Evolutionary conservation across 805 yeast species (phyloP), one percentile per base, ranked within the genome.

Genomic region (Starmerella bombi): DNA sequence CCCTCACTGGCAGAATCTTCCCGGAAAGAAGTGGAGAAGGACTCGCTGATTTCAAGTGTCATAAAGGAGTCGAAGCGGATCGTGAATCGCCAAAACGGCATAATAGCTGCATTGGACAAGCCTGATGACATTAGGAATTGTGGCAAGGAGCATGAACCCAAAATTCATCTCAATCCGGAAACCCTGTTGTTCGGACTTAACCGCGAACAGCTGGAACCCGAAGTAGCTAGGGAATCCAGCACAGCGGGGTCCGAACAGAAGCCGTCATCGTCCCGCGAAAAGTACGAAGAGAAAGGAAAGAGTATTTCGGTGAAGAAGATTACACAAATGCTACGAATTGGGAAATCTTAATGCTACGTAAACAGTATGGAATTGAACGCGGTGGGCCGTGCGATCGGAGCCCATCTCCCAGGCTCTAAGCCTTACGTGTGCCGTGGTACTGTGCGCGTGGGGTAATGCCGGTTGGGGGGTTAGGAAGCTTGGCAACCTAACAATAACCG

Each of bases 91-190:
- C 47, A 37, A 10, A 17, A 30, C 10, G 37, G 18, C 8, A 33
- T 50, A 4, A 6, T 40, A 14, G 31, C 25, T 1, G 22, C 19
- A 14, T 45, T 53, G 17, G 32, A 45, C 31, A 34, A 62, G 71
- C 54, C 54, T 3, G 56, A 52, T 31, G 15, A 34, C 7, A 38
- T 46, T 10, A 45, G 36, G 15, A 42, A 34, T 5, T 61, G 44
- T 17, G 36, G 8, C 18, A 27, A 21, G 2, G 25, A 30, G 2
- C 33, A 39, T 3, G 20, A 35, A 3, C 40, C 42, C 1, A 34
- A 42, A 5, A 14, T 51, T 15, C 34, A 19, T 14, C 42, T 50
- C 20, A 48, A 51, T 18, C 19, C 37, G 30, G 45, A 45, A 8
- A 38, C 50, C 12, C 23, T 40, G 29, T 34, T 51, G 18, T 51